Evolutionary conservation across 805 yeast genomes (phyloP).

Genomic region (Phaffomyces antillensis): DNA sequence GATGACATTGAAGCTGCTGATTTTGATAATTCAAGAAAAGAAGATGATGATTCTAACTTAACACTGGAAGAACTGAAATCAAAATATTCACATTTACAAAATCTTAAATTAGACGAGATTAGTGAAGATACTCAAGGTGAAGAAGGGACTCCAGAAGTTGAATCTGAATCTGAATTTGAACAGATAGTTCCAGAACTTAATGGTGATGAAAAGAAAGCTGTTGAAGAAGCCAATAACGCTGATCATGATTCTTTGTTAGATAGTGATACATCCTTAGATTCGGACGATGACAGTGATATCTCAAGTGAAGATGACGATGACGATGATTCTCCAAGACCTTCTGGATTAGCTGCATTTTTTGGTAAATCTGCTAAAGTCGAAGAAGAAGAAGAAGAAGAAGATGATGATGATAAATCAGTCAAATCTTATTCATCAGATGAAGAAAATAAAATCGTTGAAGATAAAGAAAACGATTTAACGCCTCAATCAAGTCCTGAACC

Average conservation of each 20-base stretch:
- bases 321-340: slow-evolving; percentile 11
- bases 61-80: slow-evolving; percentile 24
- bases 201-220: slow-evolving; percentile 18
- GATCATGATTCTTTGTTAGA: slow-evolving; percentile 15
- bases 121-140: slow-evolving; percentile 21
- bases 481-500: slow-evolving; percentile 13
- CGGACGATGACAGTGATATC: slow-evolving; percentile 22
- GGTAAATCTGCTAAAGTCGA: slow-evolving; percentile 23
- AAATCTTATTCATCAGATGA: slow-evolving; percentile 23
- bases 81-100: slow-evolving; percentile 21
- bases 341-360: slow-evolving; percentile 32
- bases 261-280: slow-evolving; percentile 27
- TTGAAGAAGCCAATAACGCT: slow-evolving; percentile 22
- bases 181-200: slow-evolving; percentile 12
- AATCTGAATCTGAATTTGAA: slow-evolving; percentile 17
- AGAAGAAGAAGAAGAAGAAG: slow-evolving; percentile 23
- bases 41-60: slow-evolving; percentile 20
- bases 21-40: slow-evolving; percentile 9
- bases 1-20: slow-evolving; percentile 27
- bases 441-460: slow-evolving; percentile 15
- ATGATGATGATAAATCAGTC: slow-evolving; percentile 29
- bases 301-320: slow-evolving; percentile 18
- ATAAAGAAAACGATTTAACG: slow-evolving; percentile 18
- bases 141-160: slow-evolving; percentile 11
- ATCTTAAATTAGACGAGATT: slow-evolving; percentile 21